Conservation (phyloP, 1,284 basidiomycete genomes). For the Microbotryum lychnidis-dioicae region DNA sequence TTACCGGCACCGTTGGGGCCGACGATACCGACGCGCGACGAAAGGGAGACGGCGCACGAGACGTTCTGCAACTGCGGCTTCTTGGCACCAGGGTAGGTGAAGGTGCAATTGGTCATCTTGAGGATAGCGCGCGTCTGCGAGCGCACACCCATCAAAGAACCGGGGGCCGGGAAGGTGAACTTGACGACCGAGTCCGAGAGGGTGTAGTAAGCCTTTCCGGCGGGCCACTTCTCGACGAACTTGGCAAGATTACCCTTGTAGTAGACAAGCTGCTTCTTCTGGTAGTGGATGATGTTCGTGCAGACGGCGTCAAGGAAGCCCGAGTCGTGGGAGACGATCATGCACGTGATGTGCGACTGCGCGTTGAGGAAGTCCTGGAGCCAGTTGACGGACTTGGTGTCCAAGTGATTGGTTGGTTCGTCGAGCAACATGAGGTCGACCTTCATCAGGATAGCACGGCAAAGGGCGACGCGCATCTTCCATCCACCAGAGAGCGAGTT, state of each 20-base stretch:
- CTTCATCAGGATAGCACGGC: conserved; percentile 87
- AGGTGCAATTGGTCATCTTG: conserved; percentile 84
- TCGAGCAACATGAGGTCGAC: conserved; percentile 92
- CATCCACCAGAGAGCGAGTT: conserved; percentile 92
- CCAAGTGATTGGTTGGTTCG: conserved; percentile 89
- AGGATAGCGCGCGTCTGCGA: conserved; percentile 94
- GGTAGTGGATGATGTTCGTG: conserved; percentile 97
- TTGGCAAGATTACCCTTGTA: conserved; percentile 84
- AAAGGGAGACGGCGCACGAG: conserved; percentile 85
- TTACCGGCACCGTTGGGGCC: conserved; percentile 91
- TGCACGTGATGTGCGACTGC: conserved; percentile 76
- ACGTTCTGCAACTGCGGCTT: conserved; percentile 79
- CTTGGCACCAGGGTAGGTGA: conserved; percentile 82
- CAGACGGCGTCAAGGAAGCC: conserved; percentile 95
- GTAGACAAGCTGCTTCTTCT: conserved; percentile 86
- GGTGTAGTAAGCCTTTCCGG: conserved; percentile 95
- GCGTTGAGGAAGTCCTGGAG: conserved; percentile 74
- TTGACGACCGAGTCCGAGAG: conserved; percentile 90
- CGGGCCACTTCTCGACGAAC: conserved; percentile 86
- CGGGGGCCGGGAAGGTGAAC: conserved; percentile 93
- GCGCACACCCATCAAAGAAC: conserved; percentile 92
- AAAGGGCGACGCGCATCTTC: conserved; percentile 65
- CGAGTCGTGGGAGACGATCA: conserved; percentile 97
- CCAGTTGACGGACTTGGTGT: conserved; percentile 86
- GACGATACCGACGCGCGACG: conserved; percentile 49